Conservation (phyloP, 2,329 filamentous ascomycete species). For the Colletotrichum agaves region DNA sequence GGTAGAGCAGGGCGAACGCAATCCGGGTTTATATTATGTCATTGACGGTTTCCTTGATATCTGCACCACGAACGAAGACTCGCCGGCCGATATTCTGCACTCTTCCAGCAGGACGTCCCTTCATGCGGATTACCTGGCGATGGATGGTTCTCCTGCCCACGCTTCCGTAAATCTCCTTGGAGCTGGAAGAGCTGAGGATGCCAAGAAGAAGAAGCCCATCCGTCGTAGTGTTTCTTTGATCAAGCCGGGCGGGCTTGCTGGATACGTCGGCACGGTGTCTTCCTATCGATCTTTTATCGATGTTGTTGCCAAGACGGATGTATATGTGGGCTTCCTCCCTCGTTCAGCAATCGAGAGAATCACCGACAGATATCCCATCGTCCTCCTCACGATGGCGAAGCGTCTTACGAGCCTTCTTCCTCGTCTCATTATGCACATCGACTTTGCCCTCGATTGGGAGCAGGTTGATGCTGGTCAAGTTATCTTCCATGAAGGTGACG, state of each 20-base stretch:
- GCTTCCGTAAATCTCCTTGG: slow-evolving; percentile 39
- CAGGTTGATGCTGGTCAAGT: slow-evolving; percentile 96
- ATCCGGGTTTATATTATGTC: slow-evolving; percentile 96
- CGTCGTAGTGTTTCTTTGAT: slow-evolving; percentile 86
- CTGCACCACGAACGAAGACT: slow-evolving; percentile 79
- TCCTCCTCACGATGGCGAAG: slow-evolving; percentile 96
- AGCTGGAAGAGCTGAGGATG: slow-evolving; percentile 46
- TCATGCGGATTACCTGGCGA: slow-evolving; percentile 30
- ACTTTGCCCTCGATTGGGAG: slow-evolving; percentile 98
- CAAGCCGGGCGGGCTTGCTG: slow-evolving; percentile 93
- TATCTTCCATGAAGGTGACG: slow-evolving; percentile 91
- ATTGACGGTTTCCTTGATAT: slow-evolving; percentile 97
- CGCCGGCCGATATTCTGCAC: slow-evolving; percentile 53
- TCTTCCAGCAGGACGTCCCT: slow-evolving; percentile 48
- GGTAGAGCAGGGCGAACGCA: slow-evolving; percentile 96
- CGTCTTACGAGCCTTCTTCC: slow-evolving; percentile 89
- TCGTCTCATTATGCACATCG: slow-evolving; percentile 91
- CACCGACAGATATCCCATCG: slow-evolving; percentile 90
- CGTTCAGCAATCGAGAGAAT: slow-evolving; percentile 88
- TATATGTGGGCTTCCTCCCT: slow-evolving; percentile 95
- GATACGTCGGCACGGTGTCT: slow-evolving; percentile 93
- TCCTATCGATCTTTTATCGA: slow-evolving; percentile 97
- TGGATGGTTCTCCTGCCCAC: slow-evolving; percentile 26
- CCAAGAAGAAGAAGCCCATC: slow-evolving; percentile 56
- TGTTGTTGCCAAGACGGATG: slow-evolving; percentile 96